Evolutionary conservation across 2,329 filamentous ascomycete species (phyloP).

Genomic region (Sordariomycetes sp.): DNA sequence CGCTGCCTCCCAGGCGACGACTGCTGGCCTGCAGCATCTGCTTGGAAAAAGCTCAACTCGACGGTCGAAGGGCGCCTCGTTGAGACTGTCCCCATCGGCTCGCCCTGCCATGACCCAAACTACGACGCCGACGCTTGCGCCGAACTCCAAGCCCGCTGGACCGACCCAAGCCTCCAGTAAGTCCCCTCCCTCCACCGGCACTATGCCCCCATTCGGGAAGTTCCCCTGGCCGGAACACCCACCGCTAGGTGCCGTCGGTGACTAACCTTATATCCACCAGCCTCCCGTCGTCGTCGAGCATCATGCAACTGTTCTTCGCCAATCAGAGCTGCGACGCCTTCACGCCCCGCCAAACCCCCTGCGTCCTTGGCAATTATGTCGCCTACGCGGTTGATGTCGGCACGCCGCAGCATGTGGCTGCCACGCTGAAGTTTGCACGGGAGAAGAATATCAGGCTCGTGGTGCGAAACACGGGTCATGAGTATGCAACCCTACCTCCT

Average conservation of each 20-base stretch:
- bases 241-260: no score
- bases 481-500: conserved; percentile 9
- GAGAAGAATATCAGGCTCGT: conserved; percentile 33
- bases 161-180: conserved; percentile 23
- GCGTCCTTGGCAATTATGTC: conserved; percentile 29
- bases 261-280: no score
- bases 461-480: conserved; percentile 21
- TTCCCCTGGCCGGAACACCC: no score
- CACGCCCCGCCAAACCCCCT: conserved; percentile 24
- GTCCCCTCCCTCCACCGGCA: conserved; percentile 12
- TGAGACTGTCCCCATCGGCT: conserved; percentile 40
- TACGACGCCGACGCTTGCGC: conserved; percentile 35
- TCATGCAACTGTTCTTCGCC: conserved; percentile 19
- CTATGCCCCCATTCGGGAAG: no score
- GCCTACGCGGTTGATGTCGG: conserved; percentile 24
- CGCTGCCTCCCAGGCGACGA: conserved; percentile 40
- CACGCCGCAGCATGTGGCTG: conserved; percentile 27
- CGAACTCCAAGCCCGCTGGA: conserved; percentile 23
- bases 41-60: conserved; percentile 32
- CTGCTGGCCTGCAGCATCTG: conserved; percentile 37
- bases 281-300: not conserved
- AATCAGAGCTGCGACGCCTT: conserved; percentile 21
- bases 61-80: conserved; percentile 42
- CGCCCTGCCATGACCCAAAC: conserved; percentile 38
- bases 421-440: conserved; percentile 19